These are phyloP conservation scores for Parsonsia alboflavescens DNA, from an alignment of 257 asterid genomes.

Conservation along the genomic window DNA sequence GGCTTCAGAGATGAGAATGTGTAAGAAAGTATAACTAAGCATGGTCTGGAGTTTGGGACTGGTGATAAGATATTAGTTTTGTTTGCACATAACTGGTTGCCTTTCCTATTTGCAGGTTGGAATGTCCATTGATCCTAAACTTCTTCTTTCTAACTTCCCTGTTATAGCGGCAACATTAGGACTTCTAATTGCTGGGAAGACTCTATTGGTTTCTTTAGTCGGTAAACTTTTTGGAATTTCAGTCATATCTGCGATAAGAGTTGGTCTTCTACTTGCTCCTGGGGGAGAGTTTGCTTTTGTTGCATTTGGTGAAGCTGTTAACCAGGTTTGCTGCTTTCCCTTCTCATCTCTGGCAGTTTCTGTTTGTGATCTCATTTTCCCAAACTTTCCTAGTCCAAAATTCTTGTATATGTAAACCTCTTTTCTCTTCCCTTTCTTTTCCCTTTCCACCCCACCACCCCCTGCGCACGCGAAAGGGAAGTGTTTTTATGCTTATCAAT, in stretches of 20 bases:
- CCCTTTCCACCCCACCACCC: too few species aligned
- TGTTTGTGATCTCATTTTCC: not conserved
- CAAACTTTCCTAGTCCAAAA: not conserved
- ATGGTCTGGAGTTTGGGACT: not conserved
- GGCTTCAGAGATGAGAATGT: not conserved
- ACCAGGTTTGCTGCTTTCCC: constrained; percentile 57
- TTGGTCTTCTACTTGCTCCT: constrained; percentile 98
- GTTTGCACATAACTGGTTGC: constrained; percentile 13
- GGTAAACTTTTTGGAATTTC: constrained; percentile 87
- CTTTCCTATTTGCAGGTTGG: constrained; percentile 67
- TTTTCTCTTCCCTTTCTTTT: not conserved
- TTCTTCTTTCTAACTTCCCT: constrained; percentile 88
- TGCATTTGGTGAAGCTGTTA: constrained; percentile 99
- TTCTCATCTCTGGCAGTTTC: constrained; percentile 9
- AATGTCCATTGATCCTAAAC: constrained; percentile 98
- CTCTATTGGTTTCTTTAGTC: constrained; percentile 76
- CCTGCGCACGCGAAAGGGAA: not conserved
- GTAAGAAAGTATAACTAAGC: not conserved
- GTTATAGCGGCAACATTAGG: constrained; percentile 74
- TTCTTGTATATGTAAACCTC: not conserved
- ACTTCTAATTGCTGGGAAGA: constrained; percentile 86
- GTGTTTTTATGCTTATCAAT: not conserved
- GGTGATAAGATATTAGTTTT: not conserved
- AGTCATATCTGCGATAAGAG: constrained; percentile 82
- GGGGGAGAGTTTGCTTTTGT: constrained; percentile 99